Evolutionary conservation across 139 green algal species (phyloP).

Genomic region (Gonium pectorale): DNA sequence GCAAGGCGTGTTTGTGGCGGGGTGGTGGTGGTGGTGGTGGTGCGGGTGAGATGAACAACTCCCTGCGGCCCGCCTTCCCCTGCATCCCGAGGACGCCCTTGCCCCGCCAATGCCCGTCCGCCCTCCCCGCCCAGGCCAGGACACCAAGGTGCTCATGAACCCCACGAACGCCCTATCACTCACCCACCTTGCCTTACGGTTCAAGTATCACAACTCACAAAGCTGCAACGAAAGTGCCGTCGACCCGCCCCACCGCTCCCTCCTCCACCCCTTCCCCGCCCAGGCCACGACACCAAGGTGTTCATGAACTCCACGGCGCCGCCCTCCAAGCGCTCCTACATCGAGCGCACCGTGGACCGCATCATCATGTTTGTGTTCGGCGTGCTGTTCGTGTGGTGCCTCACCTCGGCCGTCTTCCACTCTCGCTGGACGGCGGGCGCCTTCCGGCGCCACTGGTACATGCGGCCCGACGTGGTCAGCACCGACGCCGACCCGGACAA

Average conservation of each 20-base stretch:
- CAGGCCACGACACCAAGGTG: slow-evolving; percentile 87
- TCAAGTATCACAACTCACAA: neutral
- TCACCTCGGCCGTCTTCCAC: slow-evolving; percentile 59
- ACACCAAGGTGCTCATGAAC: neutral
- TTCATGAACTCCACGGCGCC: slow-evolving; percentile 78
- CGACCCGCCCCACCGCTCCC: neutral
- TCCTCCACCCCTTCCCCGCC: neutral
- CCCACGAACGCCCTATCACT: neutral
- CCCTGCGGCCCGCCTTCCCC: no score
- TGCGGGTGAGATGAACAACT: no score
- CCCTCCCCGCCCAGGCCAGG: neutral
- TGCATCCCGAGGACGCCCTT: neutral
- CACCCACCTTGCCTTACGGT: neutral
- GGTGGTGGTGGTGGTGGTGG: no score
- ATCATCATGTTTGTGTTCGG: slow-evolving; percentile 79
- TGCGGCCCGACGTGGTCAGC: slow-evolving; percentile 11
- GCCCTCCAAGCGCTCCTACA: slow-evolving; percentile 74
- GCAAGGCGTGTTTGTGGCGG: no score
- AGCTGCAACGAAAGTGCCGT: neutral
- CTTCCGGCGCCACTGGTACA: slow-evolving; percentile 64
- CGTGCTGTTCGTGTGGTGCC: slow-evolving; percentile 70
- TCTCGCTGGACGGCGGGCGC: slow-evolving; percentile 48
- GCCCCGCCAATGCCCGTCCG: neutral
- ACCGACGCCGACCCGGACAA: slow-evolving; percentile 52
- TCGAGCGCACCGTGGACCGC: slow-evolving; percentile 78